Evolutionary conservation across 257 asterid species (phyloP), one percentile per base, ranked within the genome.

Genomic region (Solanum peruvianum): DNA sequence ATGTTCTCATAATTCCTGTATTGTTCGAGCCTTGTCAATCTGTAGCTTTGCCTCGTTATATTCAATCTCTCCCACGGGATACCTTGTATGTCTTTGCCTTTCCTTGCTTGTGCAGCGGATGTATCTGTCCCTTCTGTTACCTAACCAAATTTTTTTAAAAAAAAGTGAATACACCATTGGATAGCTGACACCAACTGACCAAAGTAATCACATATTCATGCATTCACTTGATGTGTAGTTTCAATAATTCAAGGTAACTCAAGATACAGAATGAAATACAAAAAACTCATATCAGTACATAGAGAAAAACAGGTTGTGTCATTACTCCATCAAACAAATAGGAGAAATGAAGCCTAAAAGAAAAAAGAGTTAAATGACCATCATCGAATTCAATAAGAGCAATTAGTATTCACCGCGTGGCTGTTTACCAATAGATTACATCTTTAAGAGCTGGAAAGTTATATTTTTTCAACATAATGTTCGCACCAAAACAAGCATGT

Each of bases 1-100:
- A 94, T 78, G 76, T 92, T 94, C 86, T 91, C 96, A 78, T 91
- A 94, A 88, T 95, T 94, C 87, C 90, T 92, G 85, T 95, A 95
- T 88, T 93, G 96, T 71, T 93, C 92, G 25, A 94, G 93, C 91
- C 98, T 93, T 16, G 96, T 92, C 85, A 85, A 86, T 78, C 98
- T 91, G 78, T 94, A 94, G 89, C 90, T 91, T 45, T 90, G 91
- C 87, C 97, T 92, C 42, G 93, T 91, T 86, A 93, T 92, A 90
- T 91, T 92, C 82, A 94, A 88, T 78, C 94, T 90, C 23, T 93
- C 91, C 98, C 98, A 95, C 15, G 98, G 96, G 88, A 95, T 95
- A 16, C 98, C 97, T 88, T 95, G 98, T 85, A 94, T 88, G 83
- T 95, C 98, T 89, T 95, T 95, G 87, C 98, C 98, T 86, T 93